These are phyloP conservation scores for Fusarium sp. DNA, from an alignment of 2,329 filamentous ascomycete species.

Conservation along the genomic window DNA sequence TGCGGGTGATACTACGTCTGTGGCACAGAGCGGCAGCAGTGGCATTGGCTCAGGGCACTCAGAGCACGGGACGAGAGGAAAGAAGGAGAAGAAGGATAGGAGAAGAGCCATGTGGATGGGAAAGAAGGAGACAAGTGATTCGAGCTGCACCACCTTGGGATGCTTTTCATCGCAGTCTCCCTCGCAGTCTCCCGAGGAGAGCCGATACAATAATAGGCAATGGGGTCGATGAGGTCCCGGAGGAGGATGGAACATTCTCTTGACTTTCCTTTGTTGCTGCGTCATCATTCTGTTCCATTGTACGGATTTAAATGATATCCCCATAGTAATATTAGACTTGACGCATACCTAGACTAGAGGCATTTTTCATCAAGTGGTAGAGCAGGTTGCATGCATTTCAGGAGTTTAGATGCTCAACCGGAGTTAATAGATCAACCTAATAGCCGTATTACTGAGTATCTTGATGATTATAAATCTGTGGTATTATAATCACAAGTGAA, in stretches of 20 bases:
- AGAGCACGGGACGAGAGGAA: slow-evolving; percentile 8
- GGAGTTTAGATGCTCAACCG: not conserved
- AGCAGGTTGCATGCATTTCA: not conserved
- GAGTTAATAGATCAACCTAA: not conserved
- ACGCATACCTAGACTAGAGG: not conserved
- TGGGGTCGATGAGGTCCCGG: not conserved
- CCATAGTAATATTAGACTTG: not conserved
- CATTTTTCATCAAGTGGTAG: not conserved
- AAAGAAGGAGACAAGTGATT: not conserved
- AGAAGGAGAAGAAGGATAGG: slow-evolving; percentile 24
- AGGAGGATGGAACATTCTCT: not conserved
- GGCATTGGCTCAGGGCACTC: not conserved
- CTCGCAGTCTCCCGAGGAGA: not conserved
- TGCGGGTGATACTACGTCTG: not conserved
- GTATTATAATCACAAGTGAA: not conserved
- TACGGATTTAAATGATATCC: not conserved
- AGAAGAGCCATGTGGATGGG: slow-evolving; percentile 30
- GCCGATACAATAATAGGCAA: not conserved
- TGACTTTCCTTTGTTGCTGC: not conserved
- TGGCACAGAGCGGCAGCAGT: slow-evolving; percentile 1
- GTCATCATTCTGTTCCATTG: not conserved
- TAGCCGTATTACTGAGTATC: not conserved
- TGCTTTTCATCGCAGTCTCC: not conserved
- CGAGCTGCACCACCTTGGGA: not conserved
- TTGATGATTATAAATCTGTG: not conserved